Evolutionary conservation across 208 protist species (phyloP).

Genomic region (Trichomonas tenax): DNA sequence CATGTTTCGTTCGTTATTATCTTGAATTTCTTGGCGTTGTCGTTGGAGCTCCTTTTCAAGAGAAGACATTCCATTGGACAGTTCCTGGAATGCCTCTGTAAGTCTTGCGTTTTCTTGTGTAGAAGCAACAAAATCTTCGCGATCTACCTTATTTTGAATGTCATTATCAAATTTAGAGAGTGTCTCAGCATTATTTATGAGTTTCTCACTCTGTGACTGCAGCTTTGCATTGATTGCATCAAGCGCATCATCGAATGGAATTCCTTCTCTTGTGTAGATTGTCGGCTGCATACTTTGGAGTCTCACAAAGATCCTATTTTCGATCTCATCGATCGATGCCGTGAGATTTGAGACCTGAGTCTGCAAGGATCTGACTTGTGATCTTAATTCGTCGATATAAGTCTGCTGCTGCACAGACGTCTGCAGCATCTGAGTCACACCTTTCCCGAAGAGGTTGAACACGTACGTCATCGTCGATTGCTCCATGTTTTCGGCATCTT

Average conservation of each 20-base stretch:
- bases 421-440: not conserved
- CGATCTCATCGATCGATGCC: not conserved
- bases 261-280: not conserved
- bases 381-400: not conserved
- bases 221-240: not conserved
- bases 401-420: not conserved
- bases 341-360: not conserved
- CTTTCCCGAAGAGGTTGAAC: not conserved
- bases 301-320: not conserved
- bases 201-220: not conserved
- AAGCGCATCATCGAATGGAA: not conserved
- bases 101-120: not conserved
- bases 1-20: not conserved
- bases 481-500: constrained; percentile 13
- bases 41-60: not conserved
- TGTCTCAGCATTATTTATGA: not conserved
- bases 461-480: not conserved
- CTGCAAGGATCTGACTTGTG: not conserved
- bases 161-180: not conserved
- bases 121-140: not conserved
- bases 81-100: not conserved
- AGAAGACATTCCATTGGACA: not conserved
- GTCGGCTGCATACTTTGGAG: not conserved
- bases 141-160: not conserved
- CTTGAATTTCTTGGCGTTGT: not conserved